These are phyloP conservation scores for Leavenworthia alabamica DNA, from an alignment of 345 rosid species.

Conservation along the genomic window DNA sequence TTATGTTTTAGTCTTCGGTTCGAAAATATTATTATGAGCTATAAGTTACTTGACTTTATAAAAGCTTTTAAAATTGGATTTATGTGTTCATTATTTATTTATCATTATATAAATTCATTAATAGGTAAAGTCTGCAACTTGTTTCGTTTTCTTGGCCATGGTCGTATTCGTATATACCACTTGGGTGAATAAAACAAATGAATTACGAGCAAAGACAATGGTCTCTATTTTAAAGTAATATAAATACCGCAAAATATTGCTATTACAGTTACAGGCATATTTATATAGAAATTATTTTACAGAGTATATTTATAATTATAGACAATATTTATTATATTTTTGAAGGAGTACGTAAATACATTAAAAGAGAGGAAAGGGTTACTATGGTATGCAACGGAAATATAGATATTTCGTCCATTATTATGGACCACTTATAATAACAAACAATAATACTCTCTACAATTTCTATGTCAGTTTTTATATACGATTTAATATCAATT, in stretches of 20 bases:
- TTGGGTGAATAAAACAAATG: not conserved
- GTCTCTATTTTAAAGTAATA: not conserved
- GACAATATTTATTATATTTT: not conserved
- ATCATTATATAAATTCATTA: not conserved
- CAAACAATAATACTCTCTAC: too few species aligned
- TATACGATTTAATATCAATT: too few species aligned
- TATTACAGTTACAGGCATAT: not conserved
- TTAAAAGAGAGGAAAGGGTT: not conserved
- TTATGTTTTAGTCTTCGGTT: not conserved
- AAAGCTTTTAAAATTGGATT: not conserved
- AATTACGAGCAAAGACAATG: slow-evolving; percentile 8
- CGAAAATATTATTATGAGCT: not conserved
- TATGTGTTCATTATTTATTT: not conserved
- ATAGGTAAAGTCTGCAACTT: slow-evolving; percentile 2
- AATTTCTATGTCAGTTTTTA: too few species aligned
- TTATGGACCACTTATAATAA: not conserved
- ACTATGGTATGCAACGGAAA: not conserved
- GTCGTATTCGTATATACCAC: slow-evolving; percentile 16
- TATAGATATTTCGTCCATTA: not conserved
- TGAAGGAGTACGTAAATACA: not conserved
- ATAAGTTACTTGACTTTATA: not conserved
- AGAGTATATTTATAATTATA: not conserved
- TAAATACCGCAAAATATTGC: slow-evolving; percentile 3
- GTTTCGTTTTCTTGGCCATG: slow-evolving; percentile 14
- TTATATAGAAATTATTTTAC: not conserved